Percentiles rank a stretch among this genome's conserved stretches.
phyloP scores from a whole-genome alignment of 306 rosid species.

The Castanopsis chinensis region DNA sequence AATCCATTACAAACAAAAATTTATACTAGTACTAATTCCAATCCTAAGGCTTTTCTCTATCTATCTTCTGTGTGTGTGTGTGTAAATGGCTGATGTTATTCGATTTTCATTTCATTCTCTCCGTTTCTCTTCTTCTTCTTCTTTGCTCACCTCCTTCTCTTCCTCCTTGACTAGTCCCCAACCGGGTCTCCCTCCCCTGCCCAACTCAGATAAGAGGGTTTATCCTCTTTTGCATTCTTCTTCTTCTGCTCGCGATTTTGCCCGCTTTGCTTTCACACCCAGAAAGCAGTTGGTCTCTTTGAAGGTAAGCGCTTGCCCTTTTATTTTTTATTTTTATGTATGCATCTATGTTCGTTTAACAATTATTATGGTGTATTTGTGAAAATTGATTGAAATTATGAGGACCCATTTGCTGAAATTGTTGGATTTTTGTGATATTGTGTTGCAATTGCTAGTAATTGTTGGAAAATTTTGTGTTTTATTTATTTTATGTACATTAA shows the following conservation, averaged over 20 bases:
- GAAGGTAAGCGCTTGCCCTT: conserved; percentile 49
- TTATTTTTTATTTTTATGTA: neutral
- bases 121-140: conserved; percentile 50
- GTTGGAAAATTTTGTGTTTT: neutral
- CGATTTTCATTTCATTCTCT: conserved; percentile 57
- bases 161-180: conserved; percentile 44
- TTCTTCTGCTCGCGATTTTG: conserved; percentile 26
- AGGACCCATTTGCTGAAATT: conserved; percentile 15
- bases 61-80: neutral
- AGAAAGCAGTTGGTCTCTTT: conserved; percentile 52
- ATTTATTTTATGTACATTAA: neutral
- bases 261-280: conserved; percentile 47
- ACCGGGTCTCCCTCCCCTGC: conserved; percentile 27
- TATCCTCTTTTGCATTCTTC: conserved; percentile 44
- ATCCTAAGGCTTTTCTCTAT: neutral
- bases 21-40: too few species aligned
- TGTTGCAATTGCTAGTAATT: neutral
- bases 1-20: too few species aligned
- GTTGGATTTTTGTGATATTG: neutral
- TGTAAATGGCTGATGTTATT: conserved; percentile 76
- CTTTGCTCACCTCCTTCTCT: conserved; percentile 41
- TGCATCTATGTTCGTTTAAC: neutral
- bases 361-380: neutral
- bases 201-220: conserved; percentile 20
- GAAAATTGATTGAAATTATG: conserved; percentile 24